Percentiles rank a stretch among this genome's conserved stretches.
Conservation (phyloP, 2,329 filamentous ascomycete genomes). For the Hypocreales sp. region DNA sequence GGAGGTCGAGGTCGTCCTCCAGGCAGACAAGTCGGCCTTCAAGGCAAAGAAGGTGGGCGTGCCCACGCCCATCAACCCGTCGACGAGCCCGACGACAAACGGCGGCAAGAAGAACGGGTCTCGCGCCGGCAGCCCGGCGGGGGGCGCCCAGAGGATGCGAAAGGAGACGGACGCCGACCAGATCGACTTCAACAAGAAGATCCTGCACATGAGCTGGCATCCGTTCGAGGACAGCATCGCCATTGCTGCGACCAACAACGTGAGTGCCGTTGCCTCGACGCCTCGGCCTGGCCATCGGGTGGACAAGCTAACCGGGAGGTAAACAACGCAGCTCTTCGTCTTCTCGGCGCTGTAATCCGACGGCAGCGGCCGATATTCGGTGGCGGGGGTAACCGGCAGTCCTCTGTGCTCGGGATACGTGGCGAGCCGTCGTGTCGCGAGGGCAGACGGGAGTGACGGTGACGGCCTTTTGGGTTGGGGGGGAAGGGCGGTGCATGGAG, state of each 20-base stretch:
- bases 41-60: constrained; percentile 99
- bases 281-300: too few species aligned
- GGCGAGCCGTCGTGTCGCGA: too few species aligned
- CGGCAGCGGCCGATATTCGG: too few species aligned
- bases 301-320: too few species aligned
- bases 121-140: constrained; percentile 74
- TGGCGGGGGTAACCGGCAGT: too few species aligned
- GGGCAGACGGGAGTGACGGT: too few species aligned
- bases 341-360: constrained; percentile 53
- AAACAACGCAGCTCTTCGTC: constrained; percentile 66
- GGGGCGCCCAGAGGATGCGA: constrained; percentile 73
- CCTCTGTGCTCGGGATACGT: too few species aligned
- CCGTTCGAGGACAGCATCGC: constrained; percentile 98
- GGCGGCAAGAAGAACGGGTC: constrained; percentile 77
- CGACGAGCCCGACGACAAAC: constrained; percentile 57
- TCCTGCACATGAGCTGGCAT: constrained; percentile 99
- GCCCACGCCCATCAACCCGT: constrained; percentile 84
- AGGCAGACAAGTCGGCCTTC: constrained; percentile 97
- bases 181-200: constrained; percentile 99
- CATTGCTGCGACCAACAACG: constrained; percentile 98
- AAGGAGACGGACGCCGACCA: constrained; percentile 99
- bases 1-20: constrained; percentile 91
- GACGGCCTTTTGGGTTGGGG: too few species aligned
- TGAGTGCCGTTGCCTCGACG: too few species aligned
- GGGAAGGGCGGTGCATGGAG: too few species aligned